Evolutionary conservation across 768 basidiomycete species (phyloP), one percentile per base, ranked within the genome.

Genomic region (Leucogyrophana mollusca): DNA sequence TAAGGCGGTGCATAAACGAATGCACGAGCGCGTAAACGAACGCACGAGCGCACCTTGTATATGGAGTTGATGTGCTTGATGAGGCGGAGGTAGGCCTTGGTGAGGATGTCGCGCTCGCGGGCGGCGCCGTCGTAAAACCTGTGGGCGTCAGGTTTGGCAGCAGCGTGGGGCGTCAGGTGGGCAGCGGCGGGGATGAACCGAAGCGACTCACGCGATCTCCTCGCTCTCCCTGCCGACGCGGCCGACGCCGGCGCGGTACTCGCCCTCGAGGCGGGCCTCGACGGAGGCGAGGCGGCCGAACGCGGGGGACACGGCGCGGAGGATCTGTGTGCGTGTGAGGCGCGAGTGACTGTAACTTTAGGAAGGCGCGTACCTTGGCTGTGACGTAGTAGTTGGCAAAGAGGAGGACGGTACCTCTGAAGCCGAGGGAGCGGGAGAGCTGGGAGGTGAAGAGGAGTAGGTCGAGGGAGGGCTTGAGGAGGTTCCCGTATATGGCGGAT

Each of bases 71-170:
- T 79, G 54, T 98, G 94, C 55, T 80, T 85, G 55, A 94, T 91
- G 17, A 97, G 65, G 22, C 79, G 74, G 51, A 86, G 60, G 56
- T 97, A 97, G 0, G 91, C 87, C 14, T 73, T 68, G 43, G 78
- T 80, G 33, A 98, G 68, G 38, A 97, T 94, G 49, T 85, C 83
- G 53, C 81, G 82, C 65, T 98, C 95, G 32, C 88, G 73, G 2
- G 72, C 62, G 0, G 92, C 93, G 0, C 95, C 95, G 52, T 93
- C 83, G 65, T 98, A 98, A 62, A 98, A 98, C 0, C 90, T 92
- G 51, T 4, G 0, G 22, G n/a, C n/a, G n/a, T n/a, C n/a, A n/a
- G n/a, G n/a, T n/a, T 27, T 24, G 17, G 9, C 11, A 8, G 27
- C 13, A 20, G 21, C 6, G 30, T 39, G 44, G 37, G n/a, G 17